Base-by-base conservation (phyloP, 2,329 filamentous ascomycete species). In the Ascochyta fabae region DNA sequence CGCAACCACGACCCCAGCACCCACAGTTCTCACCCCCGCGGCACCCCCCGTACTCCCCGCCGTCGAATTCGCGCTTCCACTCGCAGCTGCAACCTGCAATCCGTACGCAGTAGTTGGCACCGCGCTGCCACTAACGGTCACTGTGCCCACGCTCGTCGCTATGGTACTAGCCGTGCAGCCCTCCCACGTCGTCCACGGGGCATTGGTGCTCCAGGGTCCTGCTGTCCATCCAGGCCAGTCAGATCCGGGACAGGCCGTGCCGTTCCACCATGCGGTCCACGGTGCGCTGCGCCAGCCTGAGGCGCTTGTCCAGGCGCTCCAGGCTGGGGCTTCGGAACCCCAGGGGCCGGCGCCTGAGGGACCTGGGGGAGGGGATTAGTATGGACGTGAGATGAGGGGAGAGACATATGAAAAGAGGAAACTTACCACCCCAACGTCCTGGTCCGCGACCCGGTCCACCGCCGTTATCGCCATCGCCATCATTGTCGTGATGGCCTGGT, bases 141-240 rank as follows among this genome's bases (percentile, higher is more conserved):
- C 69, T 1, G 71, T 75, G 6, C 68, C 59, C 0, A 71, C 62
- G 15, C 60, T 71, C 1, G 69, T 73, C 1, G 63, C 65, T 2
- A 71, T 76, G 8, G 73, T 76, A 2, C 41, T 61, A 7, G 66
- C 71, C 7, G 66, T 65, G 43, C 74, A 76, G 0, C 58, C 71
- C 4, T 43, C 49, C 74, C 74, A 76, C 4, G 61, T 69, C 6
- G 70, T 75, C 74, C 74, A 76, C 2, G 73, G 73, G 13, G 73
- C 70, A 34, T 47, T 48, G 10, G 70, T 75, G 24, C 63, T 66
- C 74, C 74, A 76, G 0, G 68, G 65, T 0, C 72, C 73, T 0
- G 64, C 56, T 6, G 74, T 75, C 73, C 73, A 76, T 3, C 74
- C 74, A 9, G 72, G 70, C 74, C 74, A 76, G 48, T 74, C 70